Base-by-base conservation (phyloP, 441 rosid genomes). In the Populus hybrid region DNA sequence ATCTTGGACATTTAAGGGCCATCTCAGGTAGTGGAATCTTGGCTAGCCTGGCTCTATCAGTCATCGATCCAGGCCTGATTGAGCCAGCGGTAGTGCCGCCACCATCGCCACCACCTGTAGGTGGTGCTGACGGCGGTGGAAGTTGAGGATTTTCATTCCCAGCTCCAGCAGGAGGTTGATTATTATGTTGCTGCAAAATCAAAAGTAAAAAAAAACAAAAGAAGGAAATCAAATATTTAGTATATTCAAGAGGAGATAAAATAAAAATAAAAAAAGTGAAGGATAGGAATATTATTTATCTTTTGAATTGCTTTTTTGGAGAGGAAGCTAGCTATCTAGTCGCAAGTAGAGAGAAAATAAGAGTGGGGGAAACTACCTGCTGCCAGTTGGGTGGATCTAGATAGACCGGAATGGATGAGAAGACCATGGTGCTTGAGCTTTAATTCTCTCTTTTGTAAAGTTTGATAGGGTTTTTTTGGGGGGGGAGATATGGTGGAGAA, bases 301-400 rank as follows among this genome's bases (percentile, higher is more conserved):
- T 77, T 77, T 81, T 64, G 69, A 75, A 80, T 78, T 81, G 75
- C 81, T 69, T 69, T 76, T 75, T 82, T 67, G 71, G 77, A 64
- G 81, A 82, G 75, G 82, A 86, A 81, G 81, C 82, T 78, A 76
- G 67, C 8, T 57, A 20, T 20, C 8, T 7, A 7, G 73, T 8
- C 71, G 72, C 61, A 10, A 71, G 53, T 35, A 20, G 53, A 26
- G 35, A 35, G 36, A 26, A 40, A 72, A 57, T 36, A 28, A 63
- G 9, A 69, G 64, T 38, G 66, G 65, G 77, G 68, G 77, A 69
- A 50, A 34, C 26, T 82, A 88, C 93, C 85, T 92, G 97, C 65
- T 89, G 97, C 98, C 98, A 93, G 91, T 92, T 92, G 86, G 92
- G 78, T 74, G 96, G 93, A 90, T 91, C 98, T 81, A 94, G 92